Base-by-base conservation (phyloP, 2,329 filamentous ascomycete species). In the Exserohilum rostratum region DNA sequence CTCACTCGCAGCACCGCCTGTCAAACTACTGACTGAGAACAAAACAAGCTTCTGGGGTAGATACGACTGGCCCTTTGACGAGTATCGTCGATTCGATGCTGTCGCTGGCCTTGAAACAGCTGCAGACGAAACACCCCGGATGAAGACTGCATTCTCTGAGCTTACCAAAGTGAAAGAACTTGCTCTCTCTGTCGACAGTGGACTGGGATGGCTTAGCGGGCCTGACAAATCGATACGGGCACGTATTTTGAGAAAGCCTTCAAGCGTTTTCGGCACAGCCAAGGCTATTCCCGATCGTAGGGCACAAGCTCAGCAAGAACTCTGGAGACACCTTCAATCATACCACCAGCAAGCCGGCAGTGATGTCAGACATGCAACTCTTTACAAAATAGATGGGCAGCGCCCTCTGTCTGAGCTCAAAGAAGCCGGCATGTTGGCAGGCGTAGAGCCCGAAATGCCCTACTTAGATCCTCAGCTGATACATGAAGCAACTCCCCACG, bases 141-240 rank as follows among this genome's bases (percentile, higher is more conserved):
- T 89, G 84, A 84, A 81, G 57, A 77, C 80, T 30, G 86, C 87
- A 3, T 81, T 91, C 51, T 77, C 78, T 10, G 82, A 81, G 47
- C 78, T 90, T 1, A 74, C 68, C 2, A 78, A 80, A 7, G 82
- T 87, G 2, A 79, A 77, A 31, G 86, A 89, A 56, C 79, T 91
- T n/a, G 88, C 84, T 0, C 73, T 91, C 3, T 89, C 85, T 15
- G 80, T 89, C 35, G 85, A 89, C 65, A 86, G 82, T 51, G 87
- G 88, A 9, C 78, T 90, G 33, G 88, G 88, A 10, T 90, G 86
- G 79, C 79, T 90, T 10, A 77, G 77, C 42, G 87, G 87, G 0
- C 84, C 87, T 1, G 86, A 89, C 67, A 74, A 80, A 15, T 82
- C 80, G 0, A 74, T 81, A 34, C 72, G 77, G 17, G 80, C 80